Conservation (phyloP, 2,329 filamentous ascomycete species). For the Geosmithia putterillii region DNA sequence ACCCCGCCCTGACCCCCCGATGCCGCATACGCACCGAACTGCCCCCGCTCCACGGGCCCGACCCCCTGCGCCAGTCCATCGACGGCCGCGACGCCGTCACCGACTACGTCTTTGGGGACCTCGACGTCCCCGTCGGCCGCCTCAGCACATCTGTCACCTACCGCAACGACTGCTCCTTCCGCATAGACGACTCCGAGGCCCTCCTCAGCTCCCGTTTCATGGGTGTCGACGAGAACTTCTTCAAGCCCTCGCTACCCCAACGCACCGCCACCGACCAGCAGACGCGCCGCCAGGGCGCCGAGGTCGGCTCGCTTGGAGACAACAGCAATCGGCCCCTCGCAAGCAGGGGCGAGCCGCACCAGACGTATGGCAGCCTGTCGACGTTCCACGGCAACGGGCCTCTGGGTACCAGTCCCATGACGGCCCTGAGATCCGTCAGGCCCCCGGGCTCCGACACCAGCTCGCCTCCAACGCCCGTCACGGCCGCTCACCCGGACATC, state of each 20-base stretch:
- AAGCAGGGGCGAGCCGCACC: conserved; percentile 48
- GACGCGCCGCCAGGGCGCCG: conserved; percentile 21
- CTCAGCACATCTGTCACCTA: conserved; percentile 75
- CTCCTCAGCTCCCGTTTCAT: conserved; percentile 87
- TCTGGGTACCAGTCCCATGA: conserved; percentile 74
- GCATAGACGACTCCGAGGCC: conserved; percentile 82
- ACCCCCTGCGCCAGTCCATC: conserved; percentile 44
- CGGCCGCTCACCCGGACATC: conserved; percentile 29
- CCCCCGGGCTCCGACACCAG: conserved; percentile 48
- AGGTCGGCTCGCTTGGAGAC: conserved; percentile 66
- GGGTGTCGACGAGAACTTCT: conserved; percentile 79
- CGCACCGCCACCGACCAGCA: conserved; percentile 25
- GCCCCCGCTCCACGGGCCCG: conserved; percentile 39
- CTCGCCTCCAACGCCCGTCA: conserved; percentile 42
- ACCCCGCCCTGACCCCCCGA: conserved; percentile 56
- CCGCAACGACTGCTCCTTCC: conserved; percentile 80
- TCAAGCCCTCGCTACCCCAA: conserved; percentile 62
- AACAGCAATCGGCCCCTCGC: conserved; percentile 28
- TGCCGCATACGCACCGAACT: conserved; percentile 66
- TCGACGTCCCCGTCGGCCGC: conserved; percentile 77
- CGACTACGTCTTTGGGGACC: conserved; percentile 68
- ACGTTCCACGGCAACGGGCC: conserved; percentile 77
- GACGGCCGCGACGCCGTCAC: conserved; percentile 40
- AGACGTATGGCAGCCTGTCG: conserved; percentile 80
- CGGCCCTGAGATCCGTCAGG: conserved; percentile 62